Evolutionary conservation across 768 basidiomycete species (phyloP), one percentile per base, ranked within the genome.

Genomic region (Lactifluus piperatus): DNA sequence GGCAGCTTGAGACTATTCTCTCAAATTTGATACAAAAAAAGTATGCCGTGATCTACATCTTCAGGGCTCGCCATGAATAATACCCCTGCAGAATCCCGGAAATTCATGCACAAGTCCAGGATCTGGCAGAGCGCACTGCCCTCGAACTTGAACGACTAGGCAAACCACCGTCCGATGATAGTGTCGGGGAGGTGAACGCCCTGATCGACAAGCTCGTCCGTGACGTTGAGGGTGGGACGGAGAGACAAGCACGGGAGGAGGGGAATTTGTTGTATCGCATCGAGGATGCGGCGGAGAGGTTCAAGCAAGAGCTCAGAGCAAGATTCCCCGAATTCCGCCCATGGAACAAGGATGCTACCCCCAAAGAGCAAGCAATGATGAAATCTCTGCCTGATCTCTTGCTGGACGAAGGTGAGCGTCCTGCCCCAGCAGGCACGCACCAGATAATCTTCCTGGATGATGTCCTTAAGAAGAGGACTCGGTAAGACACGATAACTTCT

Each of bases 81-180:
- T 26, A 45, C 26, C 18, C n/a, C 22, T 16, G 24, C 27, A 87
- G 86, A 43, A 72, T 88, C 0, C 83, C 83, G 0, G 71, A 78
- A 45, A 80, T 86, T n/a, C 75, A 77, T 44, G 69, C 76, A 0
- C 83, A 85, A 60, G 68, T 86, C 22, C 72, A 74, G 30, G 71
- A 66, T 0, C 66, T 74, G 0, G 73, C 81, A 3, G 58, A 65
- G 0, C 65, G 61, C 8, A 74, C 79, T 0, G 2, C 27, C 2
- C 5, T 14, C 70, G 73, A 1, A 41, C 63, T 5, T 57, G 58
- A 39, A 13, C 69, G n/a, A 6, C 67, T 78, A 0, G 83, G 85
- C 0, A 74, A 68, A 20, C 73, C 76, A 0, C 83, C 83, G 0
- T 80, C 83, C 0, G 65, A 62, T 1, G 79, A 87, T 54, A 77